Evolutionary conservation across 2,329 filamentous ascomycete genomes (phyloP).

Genomic region (Leptographium galeiforme): DNA sequence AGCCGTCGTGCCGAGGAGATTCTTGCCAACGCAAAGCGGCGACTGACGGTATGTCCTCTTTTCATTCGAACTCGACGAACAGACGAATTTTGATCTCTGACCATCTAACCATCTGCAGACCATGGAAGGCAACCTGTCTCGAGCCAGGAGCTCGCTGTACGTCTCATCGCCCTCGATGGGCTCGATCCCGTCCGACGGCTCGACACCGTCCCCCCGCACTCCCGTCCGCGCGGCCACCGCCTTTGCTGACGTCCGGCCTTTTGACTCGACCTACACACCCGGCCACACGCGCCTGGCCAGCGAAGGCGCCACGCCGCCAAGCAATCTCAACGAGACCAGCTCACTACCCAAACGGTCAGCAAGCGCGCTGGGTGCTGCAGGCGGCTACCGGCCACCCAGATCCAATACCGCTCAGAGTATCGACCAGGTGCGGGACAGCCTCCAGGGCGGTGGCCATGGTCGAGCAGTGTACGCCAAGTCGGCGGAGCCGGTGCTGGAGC

Average conservation of each 20-base stretch:
- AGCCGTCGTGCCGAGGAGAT: conserved; percentile 81
- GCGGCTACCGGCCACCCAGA: conserved; percentile 39
- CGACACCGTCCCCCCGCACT: conserved; percentile 38
- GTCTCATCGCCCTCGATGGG: conserved; percentile 52
- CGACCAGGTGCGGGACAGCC: conserved; percentile 23
- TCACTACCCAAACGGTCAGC: conserved; percentile 38
- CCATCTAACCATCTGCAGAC: too few relatives aligned
- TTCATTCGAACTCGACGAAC: too few relatives aligned
- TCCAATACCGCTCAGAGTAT: conserved; percentile 29
- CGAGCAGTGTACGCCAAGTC: conserved; percentile 21
- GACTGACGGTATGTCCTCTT: conserved; percentile 56
- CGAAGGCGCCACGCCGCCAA: conserved; percentile 21
- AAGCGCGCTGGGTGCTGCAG: conserved; percentile 48
- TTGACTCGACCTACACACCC: conserved; percentile 17
- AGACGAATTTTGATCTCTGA: too few relatives aligned
- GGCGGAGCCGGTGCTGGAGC: conserved; percentile 29
- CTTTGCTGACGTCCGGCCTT: conserved; percentile 17
- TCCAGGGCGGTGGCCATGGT: conserved; percentile 16
- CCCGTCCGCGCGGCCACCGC: conserved; percentile 25
- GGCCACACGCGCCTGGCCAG: conserved; percentile 49
- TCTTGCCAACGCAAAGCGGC: conserved; percentile 79
- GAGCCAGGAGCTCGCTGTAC: conserved; percentile 58
- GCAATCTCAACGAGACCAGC: conserved; percentile 17
- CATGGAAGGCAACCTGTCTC: conserved; percentile 83
- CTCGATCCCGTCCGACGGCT: conserved; percentile 39